Conservation (phyloP, 768 basidiomycete genomes). For the Heimioporus sp. region DNA sequence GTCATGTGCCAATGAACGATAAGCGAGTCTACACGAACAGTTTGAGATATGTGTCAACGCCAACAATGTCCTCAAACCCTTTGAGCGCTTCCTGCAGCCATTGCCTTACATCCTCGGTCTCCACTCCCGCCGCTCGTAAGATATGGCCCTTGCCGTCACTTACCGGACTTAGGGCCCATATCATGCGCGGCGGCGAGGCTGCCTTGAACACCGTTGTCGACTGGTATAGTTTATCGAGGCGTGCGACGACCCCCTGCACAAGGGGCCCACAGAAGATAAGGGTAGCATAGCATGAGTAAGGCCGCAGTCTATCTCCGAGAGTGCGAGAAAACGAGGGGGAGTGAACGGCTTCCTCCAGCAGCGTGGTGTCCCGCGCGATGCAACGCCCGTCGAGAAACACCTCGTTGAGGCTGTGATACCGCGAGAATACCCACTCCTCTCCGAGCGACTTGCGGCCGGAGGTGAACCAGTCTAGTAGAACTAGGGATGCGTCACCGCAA, state of each 20-base stretch:
- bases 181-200: slow-evolving; percentile 50
- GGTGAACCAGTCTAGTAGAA: slow-evolving; percentile 90
- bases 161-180: slow-evolving; percentile 81
- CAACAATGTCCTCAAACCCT: slow-evolving; percentile 52
- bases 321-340: slow-evolving; percentile 37
- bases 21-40: slow-evolving; percentile 47
- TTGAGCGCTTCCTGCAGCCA: slow-evolving; percentile 64
- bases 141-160: slow-evolving; percentile 48
- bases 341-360: slow-evolving; percentile 56
- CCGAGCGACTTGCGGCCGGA: slow-evolving; percentile 80
- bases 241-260: slow-evolving; percentile 43
- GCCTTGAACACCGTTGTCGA: slow-evolving; percentile 61
- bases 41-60: slow-evolving; percentile 61
- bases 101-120: slow-evolving; percentile 68
- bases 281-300: slow-evolving; percentile 90
- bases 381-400: slow-evolving; percentile 62
- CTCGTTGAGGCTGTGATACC: slow-evolving; percentile 86
- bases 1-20: not conserved
- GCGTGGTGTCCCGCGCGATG: slow-evolving; percentile 73
- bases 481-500: slow-evolving; percentile 54
- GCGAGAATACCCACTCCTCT: slow-evolving; percentile 88
- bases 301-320: slow-evolving; percentile 61
- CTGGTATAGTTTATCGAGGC: slow-evolving; percentile 50
- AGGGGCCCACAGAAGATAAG: slow-evolving; percentile 76
- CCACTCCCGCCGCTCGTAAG: slow-evolving; percentile 70